phyloP scores from a whole-genome alignment of 2,329 filamentous ascomycete genomes.

The Talaromyces verruculosus region DNA sequence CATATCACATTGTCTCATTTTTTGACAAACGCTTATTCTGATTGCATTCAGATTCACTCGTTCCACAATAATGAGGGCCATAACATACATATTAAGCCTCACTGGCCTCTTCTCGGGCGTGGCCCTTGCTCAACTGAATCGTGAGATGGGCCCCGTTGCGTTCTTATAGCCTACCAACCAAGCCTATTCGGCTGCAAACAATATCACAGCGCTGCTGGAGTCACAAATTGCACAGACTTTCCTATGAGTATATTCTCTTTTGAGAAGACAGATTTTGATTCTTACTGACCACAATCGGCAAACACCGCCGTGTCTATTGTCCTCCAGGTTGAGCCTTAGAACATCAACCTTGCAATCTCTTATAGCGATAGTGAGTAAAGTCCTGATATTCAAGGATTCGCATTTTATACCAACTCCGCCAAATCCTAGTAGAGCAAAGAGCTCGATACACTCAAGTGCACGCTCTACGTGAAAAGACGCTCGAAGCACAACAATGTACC shows the following conservation, averaged over 20 bases:
- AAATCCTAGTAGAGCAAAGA: background rate
- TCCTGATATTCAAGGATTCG: no score
- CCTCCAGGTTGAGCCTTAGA: no score
- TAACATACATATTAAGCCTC: background rate
- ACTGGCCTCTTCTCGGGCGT: background rate
- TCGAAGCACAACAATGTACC: no score
- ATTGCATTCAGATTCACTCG: background rate
- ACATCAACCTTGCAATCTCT: background rate
- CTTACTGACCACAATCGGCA: background rate
- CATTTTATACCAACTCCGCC: no score
- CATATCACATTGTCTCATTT: background rate
- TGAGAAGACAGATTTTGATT: background rate
- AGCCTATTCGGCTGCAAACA: no score
- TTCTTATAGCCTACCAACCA: background rate
- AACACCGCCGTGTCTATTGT: background rate
- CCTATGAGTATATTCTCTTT: background rate
- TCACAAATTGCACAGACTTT: background rate
- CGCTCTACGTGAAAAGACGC: no score
- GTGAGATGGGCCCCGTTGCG: background rate
- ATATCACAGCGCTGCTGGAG: no score
- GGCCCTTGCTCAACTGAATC: background rate
- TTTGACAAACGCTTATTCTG: no score
- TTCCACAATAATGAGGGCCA: background rate
- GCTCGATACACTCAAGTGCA: no score
- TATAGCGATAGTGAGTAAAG: background rate